Evolutionary conservation across 495 filamentous ascomycete species (phyloP), one percentile per base, ranked within the genome.

Genomic region (Tuber calosporum): DNA sequence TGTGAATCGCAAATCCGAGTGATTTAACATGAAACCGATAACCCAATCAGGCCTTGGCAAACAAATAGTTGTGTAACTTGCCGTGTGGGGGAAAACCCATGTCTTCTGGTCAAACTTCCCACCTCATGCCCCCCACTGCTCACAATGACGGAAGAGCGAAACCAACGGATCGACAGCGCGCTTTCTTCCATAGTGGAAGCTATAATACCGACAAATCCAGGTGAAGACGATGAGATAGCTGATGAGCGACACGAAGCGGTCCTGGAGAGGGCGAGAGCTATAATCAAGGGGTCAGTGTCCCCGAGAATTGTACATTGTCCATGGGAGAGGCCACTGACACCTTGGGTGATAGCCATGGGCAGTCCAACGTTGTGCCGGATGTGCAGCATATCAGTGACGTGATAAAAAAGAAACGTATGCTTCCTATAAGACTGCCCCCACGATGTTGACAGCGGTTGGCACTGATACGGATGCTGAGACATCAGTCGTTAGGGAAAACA

Each of bases 301-400:
- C 58, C 30, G 36, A 79, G 72, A 73, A 73, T 15, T 69, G 38
- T 36, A 72, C 53, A 62, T 62, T 62, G 53, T 17, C 26, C 26
- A 15, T 15, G 26, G 53, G 11, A 34, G 45, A n/a, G 38, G 48
- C 74, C 62, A 78, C 77, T 71, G 53, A 62, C 13, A 17, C 66
- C 62, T 66, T 36, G 39, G 22, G 68, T 66, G 58, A 5, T 74
- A 78, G 76, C 39, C 76, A 77, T 39, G 72, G 76, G 66, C 71
- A 81, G 79, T 62, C 84, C 42, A 79, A 81, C 68, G 78, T 84
- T 62, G 79, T 83, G 20, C 82, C 88, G 66, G 90, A 93, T 81
- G 89, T 96, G 67, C 94, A 97, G 82, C 93, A 97, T 86, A 92
- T 93, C 68, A 89, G 91, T 34, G 93, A 97, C 83, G 82, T 96